A percentile compares a stretch with the other conserved stretches of the same genome.
Conservation (phyloP, 2,329 filamentous ascomycete species). For the Trichoderma oligosporum region DNA sequence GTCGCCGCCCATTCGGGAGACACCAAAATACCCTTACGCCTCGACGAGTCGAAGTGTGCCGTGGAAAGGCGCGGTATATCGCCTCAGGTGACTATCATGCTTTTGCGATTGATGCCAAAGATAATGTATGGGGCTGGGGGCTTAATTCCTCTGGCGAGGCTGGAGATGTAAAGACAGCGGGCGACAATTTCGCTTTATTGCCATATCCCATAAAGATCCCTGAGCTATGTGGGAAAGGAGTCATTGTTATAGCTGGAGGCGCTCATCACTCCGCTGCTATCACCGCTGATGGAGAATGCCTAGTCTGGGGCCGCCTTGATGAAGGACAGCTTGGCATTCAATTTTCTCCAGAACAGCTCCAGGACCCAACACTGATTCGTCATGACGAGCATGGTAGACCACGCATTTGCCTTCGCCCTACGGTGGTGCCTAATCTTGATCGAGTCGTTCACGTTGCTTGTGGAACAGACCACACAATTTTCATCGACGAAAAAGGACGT, state of each 20-base stretch:
- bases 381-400: neutral
- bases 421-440: neutral
- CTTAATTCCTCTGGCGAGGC: slow-evolving; percentile 69
- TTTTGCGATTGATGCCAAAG: slow-evolving; percentile 62
- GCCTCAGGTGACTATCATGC: slow-evolving; percentile 63
- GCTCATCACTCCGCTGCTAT: slow-evolving; percentile 39
- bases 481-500: neutral
- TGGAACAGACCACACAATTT: neutral
- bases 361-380: neutral
- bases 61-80: slow-evolving; percentile 35
- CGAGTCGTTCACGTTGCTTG: neutral
- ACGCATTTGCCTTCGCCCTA: neutral
- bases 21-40: slow-evolving; percentile 48
- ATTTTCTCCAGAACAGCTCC: neutral
- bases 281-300: slow-evolving; percentile 40
- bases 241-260: slow-evolving; percentile 54
- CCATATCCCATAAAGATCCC: slow-evolving; percentile 32
- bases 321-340: slow-evolving; percentile 30
- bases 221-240: slow-evolving; percentile 49
- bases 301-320: slow-evolving; percentile 46
- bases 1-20: slow-evolving; percentile 48
- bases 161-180: slow-evolving; percentile 34
- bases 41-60: slow-evolving; percentile 27
- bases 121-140: slow-evolving; percentile 66
- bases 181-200: neutral